Evolutionary conservation across 306 rosid genomes (phyloP).

Genomic region (Gynostemma pentaphyllum): DNA sequence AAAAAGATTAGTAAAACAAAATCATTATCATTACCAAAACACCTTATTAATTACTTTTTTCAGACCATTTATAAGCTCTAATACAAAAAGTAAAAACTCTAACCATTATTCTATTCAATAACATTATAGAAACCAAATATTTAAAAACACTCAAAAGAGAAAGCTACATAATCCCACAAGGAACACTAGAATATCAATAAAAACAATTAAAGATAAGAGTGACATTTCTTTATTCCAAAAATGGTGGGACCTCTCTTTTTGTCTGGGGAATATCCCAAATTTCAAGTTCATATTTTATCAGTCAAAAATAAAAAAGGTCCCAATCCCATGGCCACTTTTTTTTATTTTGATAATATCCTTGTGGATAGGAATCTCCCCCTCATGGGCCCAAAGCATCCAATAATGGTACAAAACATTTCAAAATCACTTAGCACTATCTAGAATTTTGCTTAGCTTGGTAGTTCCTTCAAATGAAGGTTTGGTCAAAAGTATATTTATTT

Average conservation of each 20-base stretch:
- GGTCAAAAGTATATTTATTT: not conserved
- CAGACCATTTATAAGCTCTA: too few relatives aligned
- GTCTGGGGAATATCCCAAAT: not conserved
- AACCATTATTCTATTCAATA: too few relatives aligned
- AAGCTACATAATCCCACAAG: not conserved
- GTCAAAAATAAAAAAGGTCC: too few relatives aligned
- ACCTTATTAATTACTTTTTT: too few relatives aligned
- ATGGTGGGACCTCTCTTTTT: not conserved
- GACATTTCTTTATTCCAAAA: not conserved
- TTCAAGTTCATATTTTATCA: not conserved
- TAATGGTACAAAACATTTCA: not conserved
- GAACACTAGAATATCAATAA: not conserved
- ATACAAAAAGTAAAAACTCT: too few relatives aligned
- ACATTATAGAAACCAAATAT: not conserved
- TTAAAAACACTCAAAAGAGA: not conserved
- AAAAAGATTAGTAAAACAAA: too few relatives aligned
- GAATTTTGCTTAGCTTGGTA: too few relatives aligned
- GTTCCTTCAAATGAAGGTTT: too few relatives aligned
- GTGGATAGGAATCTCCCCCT: constrained; percentile 2
- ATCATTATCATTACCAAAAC: too few relatives aligned
- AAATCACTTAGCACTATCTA: not conserved
- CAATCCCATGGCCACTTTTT: too few relatives aligned
- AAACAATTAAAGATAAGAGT: constrained; percentile 4
- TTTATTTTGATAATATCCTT: not conserved
- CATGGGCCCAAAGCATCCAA: not conserved